Base-by-base conservation (phyloP, 805 yeast species). In the Starmerella cellae region DNA sequence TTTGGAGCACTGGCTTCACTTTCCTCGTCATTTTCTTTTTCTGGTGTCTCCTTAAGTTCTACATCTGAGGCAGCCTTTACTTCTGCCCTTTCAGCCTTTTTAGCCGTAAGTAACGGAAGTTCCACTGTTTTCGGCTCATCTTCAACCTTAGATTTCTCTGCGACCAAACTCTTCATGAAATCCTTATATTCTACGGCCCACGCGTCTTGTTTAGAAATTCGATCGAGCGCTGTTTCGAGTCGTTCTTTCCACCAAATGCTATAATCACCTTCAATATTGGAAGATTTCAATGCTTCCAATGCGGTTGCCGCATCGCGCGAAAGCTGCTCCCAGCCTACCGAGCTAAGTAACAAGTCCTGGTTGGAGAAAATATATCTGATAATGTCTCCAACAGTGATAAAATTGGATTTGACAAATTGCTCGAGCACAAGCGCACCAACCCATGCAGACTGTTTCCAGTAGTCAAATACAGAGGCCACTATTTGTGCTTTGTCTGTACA, bases 381-480 rank as follows among this genome's bases (percentile, higher is more conserved):
- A 31, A 74, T 56, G n/a, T 69, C 59, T 18, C 51, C 50, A 2
- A 69, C 56, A 4, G 62, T 50, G 3, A 78, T 52, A 19, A 77
- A 57, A 2, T 65, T 69, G 39, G 64, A 64, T 21, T 65, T 62
- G 41, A 67, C 64, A 45, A 79, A 62, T 40, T 71, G 67, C 47
- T 73, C 76, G 32, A 74, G 57, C 10, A 79, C 71, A 44, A 78
- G 62, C 43, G 66, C 73, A 1, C 82, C 91, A 41, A 74, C 73
- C 54, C 77, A 72, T 1, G 81, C 78, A 44, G 77, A 75, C 36
- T 66, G 63, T 44, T 69, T 68, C 91, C 93, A 81, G 54, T 71
- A 74, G 37, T 72, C 63, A 30, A 81, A 54, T 2, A 79, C 73
- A 1, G 78, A 69, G 21, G 68, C 71, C 34, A 79, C 68, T 10